phyloP scores from a whole-genome alignment of 352 stramenopile genomes.

The Blastocystis hominis region DNA sequence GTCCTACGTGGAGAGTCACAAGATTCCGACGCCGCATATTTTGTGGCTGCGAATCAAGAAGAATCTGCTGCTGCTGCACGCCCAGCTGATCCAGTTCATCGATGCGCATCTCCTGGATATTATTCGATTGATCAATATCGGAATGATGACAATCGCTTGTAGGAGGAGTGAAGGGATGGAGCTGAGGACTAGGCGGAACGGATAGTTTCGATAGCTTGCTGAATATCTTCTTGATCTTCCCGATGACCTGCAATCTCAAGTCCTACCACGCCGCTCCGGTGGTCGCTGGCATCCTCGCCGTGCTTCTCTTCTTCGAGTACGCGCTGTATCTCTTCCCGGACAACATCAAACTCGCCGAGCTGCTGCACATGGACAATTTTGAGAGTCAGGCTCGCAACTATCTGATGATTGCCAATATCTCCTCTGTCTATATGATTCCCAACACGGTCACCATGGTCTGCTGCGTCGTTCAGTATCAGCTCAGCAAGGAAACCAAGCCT shows the following conservation, averaged over 20 bases:
- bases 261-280: conserved; percentile 19
- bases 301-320: conserved; percentile 43
- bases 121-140: conserved; percentile 35
- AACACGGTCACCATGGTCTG: conserved; percentile 47
- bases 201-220: conserved; percentile 45
- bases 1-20: conserved; percentile 5
- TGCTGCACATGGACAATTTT: neutral
- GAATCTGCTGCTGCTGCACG: conserved; percentile 14
- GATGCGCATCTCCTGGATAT: conserved; percentile 37
- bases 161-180: neutral
- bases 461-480: conserved; percentile 18
- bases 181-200: neutral
- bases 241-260: conserved; percentile 40
- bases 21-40: neutral
- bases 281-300: neutral
- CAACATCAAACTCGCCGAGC: neutral
- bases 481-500: neutral
- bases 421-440: conserved; percentile 55
- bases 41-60: conserved; percentile 49
- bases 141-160: conserved; percentile 51
- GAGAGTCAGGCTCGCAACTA: conserved; percentile 19
- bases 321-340: conserved; percentile 37
- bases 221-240: conserved; percentile 45
- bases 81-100: conserved; percentile 16
- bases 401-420: conserved; percentile 51